Conservation (phyloP, 441 rosid species). For the Bocquillonia castaneifolia region DNA sequence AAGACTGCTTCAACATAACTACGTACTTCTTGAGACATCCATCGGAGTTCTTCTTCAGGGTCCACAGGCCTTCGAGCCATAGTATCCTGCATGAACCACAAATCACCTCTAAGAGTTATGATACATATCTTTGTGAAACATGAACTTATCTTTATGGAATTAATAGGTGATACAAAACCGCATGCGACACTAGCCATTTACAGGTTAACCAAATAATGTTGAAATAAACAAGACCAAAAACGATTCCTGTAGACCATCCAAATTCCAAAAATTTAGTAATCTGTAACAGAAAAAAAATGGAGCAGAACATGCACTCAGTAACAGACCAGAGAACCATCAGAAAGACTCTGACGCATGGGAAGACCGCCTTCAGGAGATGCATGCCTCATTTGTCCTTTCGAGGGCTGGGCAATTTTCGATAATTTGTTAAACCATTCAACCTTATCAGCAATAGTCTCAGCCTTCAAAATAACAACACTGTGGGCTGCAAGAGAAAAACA, state of each 20-base stretch:
- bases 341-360: conserved; percentile 77
- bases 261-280: conserved; percentile 5
- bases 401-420: conserved; percentile 52
- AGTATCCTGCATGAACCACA: conserved; percentile 54
- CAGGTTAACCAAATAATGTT: too few species aligned
- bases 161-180: not conserved
- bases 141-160: not conserved
- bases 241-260: not conserved
- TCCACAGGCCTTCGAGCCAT: conserved; percentile 89
- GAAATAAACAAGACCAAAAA: not conserved
- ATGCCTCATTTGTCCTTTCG: conserved; percentile 46
- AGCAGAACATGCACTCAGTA: conserved; percentile 36
- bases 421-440: conserved; percentile 80
- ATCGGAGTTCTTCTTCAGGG: conserved; percentile 97
- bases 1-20: conserved; percentile 99
- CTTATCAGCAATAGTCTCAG: conserved; percentile 79
- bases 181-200: not conserved
- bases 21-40: conserved; percentile 99
- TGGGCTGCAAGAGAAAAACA: conserved; percentile 49
- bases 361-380: conserved; percentile 37
- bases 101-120: too few species aligned
- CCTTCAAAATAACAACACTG: conserved; percentile 73
- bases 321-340: conserved; percentile 98
- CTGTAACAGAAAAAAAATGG: conserved; percentile 21
- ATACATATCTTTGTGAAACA: not conserved